phyloP scores from a whole-genome alignment of 2,329 filamentous ascomycete species.

The Fonsecaea erecta region DNA sequence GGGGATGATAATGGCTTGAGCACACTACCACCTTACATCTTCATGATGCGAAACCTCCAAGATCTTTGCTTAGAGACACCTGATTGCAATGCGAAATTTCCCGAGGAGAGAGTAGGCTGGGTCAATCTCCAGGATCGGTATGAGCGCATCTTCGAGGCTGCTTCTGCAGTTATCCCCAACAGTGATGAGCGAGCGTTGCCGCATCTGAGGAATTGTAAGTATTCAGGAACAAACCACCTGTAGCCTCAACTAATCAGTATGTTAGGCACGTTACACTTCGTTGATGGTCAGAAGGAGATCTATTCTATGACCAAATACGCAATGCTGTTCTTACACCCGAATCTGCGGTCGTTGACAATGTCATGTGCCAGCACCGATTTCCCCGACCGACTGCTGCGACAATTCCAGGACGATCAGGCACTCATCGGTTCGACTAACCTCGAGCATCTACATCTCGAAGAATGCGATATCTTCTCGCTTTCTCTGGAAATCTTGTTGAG shows the following conservation, averaged over 20 bases:
- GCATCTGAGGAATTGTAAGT: constrained; percentile 28
- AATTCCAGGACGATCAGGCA: constrained; percentile 27
- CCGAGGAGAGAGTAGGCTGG: constrained; percentile 35
- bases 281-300: constrained; percentile 35
- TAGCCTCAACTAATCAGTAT: neutral
- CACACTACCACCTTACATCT: constrained; percentile 31
- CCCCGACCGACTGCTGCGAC: constrained; percentile 22
- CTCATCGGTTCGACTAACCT: constrained; percentile 34
- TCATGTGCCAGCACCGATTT: constrained; percentile 39
- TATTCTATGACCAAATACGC: constrained; percentile 37
- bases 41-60: constrained; percentile 35
- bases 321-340: constrained; percentile 38
- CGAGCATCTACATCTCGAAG: constrained; percentile 37
- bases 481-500: constrained; percentile 33
- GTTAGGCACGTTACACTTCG: constrained; percentile 37
- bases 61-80: constrained; percentile 36
- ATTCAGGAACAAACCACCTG: neutral
- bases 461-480: constrained; percentile 36
- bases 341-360: constrained; percentile 35
- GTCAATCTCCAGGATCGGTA: constrained; percentile 36
- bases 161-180: constrained; percentile 32
- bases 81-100: constrained; percentile 36
- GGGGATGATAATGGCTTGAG: constrained; percentile 35
- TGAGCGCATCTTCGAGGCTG: constrained; percentile 35
- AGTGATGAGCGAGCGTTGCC: constrained; percentile 30